A percentile compares a stretch with the other conserved stretches of the same genome.
Evolutionary conservation across 495 filamentous ascomycete species (phyloP).

Genomic region (Hamigera avellanea): DNA sequence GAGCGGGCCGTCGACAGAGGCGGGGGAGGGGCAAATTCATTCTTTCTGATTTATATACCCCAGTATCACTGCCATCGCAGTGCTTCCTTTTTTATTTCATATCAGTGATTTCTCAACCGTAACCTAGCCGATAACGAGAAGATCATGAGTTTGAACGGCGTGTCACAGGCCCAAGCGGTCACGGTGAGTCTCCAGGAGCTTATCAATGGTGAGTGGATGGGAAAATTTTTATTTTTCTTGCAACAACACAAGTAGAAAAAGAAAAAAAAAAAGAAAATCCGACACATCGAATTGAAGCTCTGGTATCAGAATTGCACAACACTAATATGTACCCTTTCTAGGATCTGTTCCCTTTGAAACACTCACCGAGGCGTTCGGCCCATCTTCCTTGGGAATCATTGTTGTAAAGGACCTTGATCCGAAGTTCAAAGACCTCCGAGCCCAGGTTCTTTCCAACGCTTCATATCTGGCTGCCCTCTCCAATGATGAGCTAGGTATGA

Average conservation of each 20-base stretch:
- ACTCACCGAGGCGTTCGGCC: constrained; percentile 80
- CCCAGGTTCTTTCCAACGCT: constrained; percentile 68
- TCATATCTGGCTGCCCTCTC: constrained; percentile 83
- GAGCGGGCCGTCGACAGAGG: too few species aligned
- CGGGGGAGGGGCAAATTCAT: too few species aligned
- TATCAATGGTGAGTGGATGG: constrained; percentile 14
- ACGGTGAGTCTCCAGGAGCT: constrained; percentile 45
- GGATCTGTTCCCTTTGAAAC: constrained; percentile 61
- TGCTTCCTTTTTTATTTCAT: neutral
- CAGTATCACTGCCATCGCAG: too few species aligned
- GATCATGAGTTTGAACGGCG: constrained; percentile 10
- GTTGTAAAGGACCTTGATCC: constrained; percentile 73
- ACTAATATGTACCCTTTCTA: constrained; percentile 15
- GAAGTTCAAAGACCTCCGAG: constrained; percentile 56
- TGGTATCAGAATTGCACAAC: neutral
- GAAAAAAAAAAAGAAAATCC: too few species aligned
- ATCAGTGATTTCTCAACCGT: too few species aligned
- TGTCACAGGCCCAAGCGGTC: constrained; percentile 32
- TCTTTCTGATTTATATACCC: too few species aligned
- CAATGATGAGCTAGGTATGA: constrained; percentile 54
- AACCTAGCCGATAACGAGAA: neutral
- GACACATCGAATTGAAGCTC: too few species aligned
- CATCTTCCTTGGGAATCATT: constrained; percentile 83
- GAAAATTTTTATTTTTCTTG: too few species aligned
- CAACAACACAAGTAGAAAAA: too few species aligned